Evolutionary conservation across 2,329 filamentous ascomycete genomes (phyloP), one percentile per base, ranked within the genome.

Genomic region (Zasmidium citrigriseum): DNA sequence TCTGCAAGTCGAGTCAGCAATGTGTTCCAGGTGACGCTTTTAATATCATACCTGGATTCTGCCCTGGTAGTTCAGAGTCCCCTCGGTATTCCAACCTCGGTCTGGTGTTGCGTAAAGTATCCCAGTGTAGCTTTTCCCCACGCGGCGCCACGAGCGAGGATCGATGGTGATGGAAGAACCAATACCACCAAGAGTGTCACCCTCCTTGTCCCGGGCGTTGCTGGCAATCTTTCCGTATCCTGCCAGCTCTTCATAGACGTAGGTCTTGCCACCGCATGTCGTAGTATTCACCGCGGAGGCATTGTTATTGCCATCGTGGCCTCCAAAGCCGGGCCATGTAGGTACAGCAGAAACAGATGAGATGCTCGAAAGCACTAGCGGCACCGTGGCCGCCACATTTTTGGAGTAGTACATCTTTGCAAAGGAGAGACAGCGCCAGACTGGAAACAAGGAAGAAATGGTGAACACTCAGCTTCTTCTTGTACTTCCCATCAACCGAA

Each of bases 11-110:
- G 18, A 41, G 18, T 34, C 27, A 34, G 27, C 27, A 7, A 14
- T 34, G 7, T 7, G 7, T 34, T 14, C 27, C 27, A 34, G 27
- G 27, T 34, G 14, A 34, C 27, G 27, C 14, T 7, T 7, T 14
- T 34, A n/a, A 7, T 34, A 9, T 4, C 34, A 11, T 41, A 41
- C 34, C 72, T 91, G 88, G 25, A 91, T 80, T 29, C 88, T 82
- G 2, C 82, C 81, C 63, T 89, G 84, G 70, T 82, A 89, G 70
- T 89, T 89, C 20, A 87, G 64, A 9, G 88, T 90, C 45, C 86
- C 88, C 65, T 89, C 77, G 0, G 87, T 90, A 68, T 91, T 90
- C 87, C 88, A 91, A 38, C 88, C 88, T 7, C 65, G 51, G 47
- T 68, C 67, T 1, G 88, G 88, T 16, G 90, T 72, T 12, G 80